Evolutionary conservation across 805 yeast genomes (phyloP), one percentile per base, ranked within the genome.

Genomic region (Barnettozyma salicaria): DNA sequence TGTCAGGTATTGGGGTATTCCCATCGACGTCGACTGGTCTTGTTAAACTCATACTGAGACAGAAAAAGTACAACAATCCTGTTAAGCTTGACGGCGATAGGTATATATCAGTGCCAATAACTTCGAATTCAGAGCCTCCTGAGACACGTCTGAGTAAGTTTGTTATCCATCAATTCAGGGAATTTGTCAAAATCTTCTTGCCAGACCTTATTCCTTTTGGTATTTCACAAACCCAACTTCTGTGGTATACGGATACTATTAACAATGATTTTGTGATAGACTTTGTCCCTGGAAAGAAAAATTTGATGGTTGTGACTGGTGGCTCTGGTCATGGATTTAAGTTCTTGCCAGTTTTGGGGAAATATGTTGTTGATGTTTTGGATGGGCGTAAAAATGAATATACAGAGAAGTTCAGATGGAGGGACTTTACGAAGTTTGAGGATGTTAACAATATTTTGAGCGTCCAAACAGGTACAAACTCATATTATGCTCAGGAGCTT

Each of bases 231-330:
- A 41, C 52, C 1, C 19, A 44, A 61, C 60, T 34, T 56, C 61
- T 67, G 40, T 70, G 65, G 65, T 60, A 59, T 37, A 59, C 60
- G 5, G 64, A 61, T 37, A 49, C 64, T 4, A 58, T 58, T 14
- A 52, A 59, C 31, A 53, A 57, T 24, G 61, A 48, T 46, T 34
- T 21, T 13, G 19, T 34, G n/a, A 21, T 34, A 9, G 37, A 34
- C 19, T 28, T n/a, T 19, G 28, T 22, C 13, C 37, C 37, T 7
- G 13, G 19, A 3, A 61, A 28, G 20, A 48, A 47, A 20, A 50
- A 49, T 17, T 34, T 60, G 23, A 32, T 60, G 6, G 62, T 55
- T n/a, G 54, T 62, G 18, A 64, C 64, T 32, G 65, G 37, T 34
- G 37, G 61, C 4, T 58, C 60, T 5, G 65, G 65, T 3, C 63